phyloP scores from a whole-genome alignment of 345 rosid genomes.

The Angophora floribunda region DNA sequence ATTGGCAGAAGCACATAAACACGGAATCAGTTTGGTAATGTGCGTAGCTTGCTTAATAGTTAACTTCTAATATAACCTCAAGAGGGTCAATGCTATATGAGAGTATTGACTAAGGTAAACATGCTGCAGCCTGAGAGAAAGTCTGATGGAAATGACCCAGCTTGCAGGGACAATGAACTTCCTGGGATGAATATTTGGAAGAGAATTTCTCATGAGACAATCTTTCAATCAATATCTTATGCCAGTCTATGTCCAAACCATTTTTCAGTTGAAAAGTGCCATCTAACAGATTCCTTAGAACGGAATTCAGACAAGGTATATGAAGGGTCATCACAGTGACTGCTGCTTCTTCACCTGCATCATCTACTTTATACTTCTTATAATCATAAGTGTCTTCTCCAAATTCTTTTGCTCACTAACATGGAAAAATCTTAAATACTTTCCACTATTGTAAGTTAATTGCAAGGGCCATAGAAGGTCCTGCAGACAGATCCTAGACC shows the following conservation, averaged over 20 bases:
- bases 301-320: not conserved
- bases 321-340: not conserved
- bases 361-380: not conserved
- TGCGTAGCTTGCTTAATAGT: not conserved
- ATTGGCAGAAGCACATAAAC: not conserved
- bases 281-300: not conserved
- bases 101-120: not conserved
- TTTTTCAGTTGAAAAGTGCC: not conserved
- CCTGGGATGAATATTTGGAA: not conserved
- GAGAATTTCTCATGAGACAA: not conserved
- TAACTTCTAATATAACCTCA: not conserved
- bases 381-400: not conserved
- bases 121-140: not conserved
- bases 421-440: not conserved
- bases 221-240: not conserved
- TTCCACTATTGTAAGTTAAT: not conserved
- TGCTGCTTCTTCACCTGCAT: not conserved
- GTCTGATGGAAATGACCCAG: not conserved
- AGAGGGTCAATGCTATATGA: not conserved
- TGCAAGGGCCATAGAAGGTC: not conserved
- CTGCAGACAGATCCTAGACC: not conserved
- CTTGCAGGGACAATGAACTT: not conserved
- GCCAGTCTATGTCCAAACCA: not conserved
- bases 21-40: not conserved
- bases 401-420: not conserved